phyloP scores from a whole-genome alignment of 2,329 filamentous ascomycete genomes.

The Colletotrichum noveboracense region DNA sequence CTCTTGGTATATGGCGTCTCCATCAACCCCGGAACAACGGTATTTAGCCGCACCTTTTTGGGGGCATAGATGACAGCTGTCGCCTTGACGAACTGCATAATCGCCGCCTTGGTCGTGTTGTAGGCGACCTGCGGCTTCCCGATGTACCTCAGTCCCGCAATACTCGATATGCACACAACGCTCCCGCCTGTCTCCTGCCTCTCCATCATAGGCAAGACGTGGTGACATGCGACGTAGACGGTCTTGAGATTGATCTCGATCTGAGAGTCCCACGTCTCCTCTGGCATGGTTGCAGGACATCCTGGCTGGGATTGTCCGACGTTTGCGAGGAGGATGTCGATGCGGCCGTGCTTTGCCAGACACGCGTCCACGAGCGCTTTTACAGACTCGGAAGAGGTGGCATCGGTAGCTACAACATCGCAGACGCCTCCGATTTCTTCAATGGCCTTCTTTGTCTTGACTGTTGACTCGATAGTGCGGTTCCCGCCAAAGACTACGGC shows the following conservation, averaged over 20 bases:
- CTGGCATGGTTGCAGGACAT: constrained; percentile 50
- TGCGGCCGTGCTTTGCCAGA: constrained; percentile 54
- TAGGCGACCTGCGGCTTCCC: constrained; percentile 58
- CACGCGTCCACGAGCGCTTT: constrained; percentile 58
- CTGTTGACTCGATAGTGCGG: constrained; percentile 43
- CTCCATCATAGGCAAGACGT: constrained; percentile 60
- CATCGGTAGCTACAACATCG: constrained; percentile 50
- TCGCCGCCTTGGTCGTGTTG: constrained; percentile 54
- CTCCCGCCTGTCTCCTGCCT: constrained; percentile 42
- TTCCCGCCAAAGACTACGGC: constrained; percentile 58
- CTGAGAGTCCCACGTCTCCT: constrained; percentile 57
- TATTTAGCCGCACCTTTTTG: constrained; percentile 55
- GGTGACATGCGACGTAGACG: constrained; percentile 57
- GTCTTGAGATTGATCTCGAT: constrained; percentile 61
- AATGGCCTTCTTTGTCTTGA: constrained; percentile 43
- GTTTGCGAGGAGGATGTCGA: constrained; percentile 67
- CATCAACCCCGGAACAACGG: constrained; percentile 61
- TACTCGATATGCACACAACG: constrained; percentile 51
- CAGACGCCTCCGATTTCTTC: constrained; percentile 36
- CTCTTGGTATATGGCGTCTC: constrained; percentile 51
- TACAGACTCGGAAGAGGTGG: constrained; percentile 57
- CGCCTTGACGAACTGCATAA: constrained; percentile 54
- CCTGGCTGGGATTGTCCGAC: constrained; percentile 63
- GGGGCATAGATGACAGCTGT: constrained; percentile 56
- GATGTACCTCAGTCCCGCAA: constrained; percentile 57